Base-by-base conservation (phyloP, 108 stramenopile genomes). In the Skeletonema potamos region DNA sequence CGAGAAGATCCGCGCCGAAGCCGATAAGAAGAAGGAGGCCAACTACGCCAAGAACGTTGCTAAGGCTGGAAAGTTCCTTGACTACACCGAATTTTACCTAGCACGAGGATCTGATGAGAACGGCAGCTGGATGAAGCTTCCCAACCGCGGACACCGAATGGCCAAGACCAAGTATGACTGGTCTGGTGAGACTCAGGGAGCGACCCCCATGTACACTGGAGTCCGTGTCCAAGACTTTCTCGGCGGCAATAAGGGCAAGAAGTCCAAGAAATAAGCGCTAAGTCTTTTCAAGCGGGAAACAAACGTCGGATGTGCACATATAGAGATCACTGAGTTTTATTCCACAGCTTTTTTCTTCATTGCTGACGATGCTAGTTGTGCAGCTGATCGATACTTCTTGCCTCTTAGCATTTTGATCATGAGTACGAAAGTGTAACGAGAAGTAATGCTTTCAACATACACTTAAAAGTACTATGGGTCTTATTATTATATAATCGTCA, bases 161-260 rank as follows among this genome's bases (percentile, higher is more conserved):
- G 92, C 85, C 44, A 93, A 93, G 88, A 89, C 88, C 77, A 89
- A 89, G 85, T 89, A 83, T 37, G 88, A 89, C 67, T 87, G 81
- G 77, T 82, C 72, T 72, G 85, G 86, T 46, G 69, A 79, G 55
- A 64, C 68, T 33, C 39, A 57, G 43, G 83, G 73, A 34, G 58
- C 48, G 24, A 51, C 48, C 22, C 76, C 76, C 58, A 12, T 64
- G 26, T 77, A 62, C 54, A 73, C 74, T 58, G 76, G 71, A 7
- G 62, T 82, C 27, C 27, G 51, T 2, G 72, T 41, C 56, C 48
- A 51, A n/a, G 9, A 2, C 18, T 51, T 51, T 20, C 22, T 51
- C 48, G 48, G 46, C 37, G 37, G 39, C 15, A 41, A n/a, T n/a
- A n/a, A 41, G 34, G 34, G 34, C 8, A 44, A 44, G 62, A 54